Percentiles rank a stretch among this genome's conserved stretches.
phyloP scores from a whole-genome alignment of 78 protist species.

The slime mould (Dictyostelium discoideum) region DNA sequence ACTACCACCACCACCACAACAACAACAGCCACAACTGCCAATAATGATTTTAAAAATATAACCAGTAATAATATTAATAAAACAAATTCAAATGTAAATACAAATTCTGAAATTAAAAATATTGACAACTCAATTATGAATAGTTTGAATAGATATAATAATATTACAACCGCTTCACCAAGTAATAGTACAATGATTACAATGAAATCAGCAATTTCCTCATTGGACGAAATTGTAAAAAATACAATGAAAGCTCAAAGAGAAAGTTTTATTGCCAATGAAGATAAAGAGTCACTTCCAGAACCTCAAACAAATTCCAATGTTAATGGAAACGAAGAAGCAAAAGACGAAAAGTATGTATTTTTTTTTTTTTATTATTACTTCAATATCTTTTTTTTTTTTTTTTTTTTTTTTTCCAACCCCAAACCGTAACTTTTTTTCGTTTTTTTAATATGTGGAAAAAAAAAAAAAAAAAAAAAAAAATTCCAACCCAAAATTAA shows the following conservation, averaged over 20 bases:
- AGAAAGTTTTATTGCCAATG: not conserved
- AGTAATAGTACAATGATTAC: not conserved
- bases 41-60: not conserved
- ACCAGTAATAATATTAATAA: not conserved
- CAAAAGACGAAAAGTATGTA: constrained; percentile 22
- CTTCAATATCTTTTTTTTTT: not conserved
- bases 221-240: not conserved
- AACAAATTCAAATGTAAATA: not conserved
- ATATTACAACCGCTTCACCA: not conserved
- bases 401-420: not conserved
- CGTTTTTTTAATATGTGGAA: no score
- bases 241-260: constrained; percentile 3
- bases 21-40: not conserved
- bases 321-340: not conserved
- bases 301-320: not conserved
- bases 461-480: no score
- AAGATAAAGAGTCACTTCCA: not conserved
- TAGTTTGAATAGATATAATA: not conserved
- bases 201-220: constrained; percentile 5
- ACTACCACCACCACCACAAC: not conserved
- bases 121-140: not conserved
- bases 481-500: no score
- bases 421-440: no score
- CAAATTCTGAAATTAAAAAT: not conserved
- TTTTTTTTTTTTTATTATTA: not conserved